Base-by-base conservation (phyloP, 768 basidiomycete genomes). In the Macrolepiota dolichaula region DNA sequence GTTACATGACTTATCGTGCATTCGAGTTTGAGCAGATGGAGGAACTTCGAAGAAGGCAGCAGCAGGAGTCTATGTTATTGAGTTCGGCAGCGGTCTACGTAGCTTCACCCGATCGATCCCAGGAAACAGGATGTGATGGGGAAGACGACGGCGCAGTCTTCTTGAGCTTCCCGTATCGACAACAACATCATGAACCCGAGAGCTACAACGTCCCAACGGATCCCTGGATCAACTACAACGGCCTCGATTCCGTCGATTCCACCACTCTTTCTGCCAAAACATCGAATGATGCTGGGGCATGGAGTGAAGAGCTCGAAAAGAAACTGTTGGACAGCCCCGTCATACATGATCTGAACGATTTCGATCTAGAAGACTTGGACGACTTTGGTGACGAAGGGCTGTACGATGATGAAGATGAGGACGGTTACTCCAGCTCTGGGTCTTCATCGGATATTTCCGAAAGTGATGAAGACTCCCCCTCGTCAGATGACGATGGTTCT, bases 131-230 rank as follows among this genome's bases (percentile, higher is more conserved):
- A 4, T 5, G 13, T 5, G 52, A 25, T 2, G 37, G 52, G 11
- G 52, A 54, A 19, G 35, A 3, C 13, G 35, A 47, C 2, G 59
- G 51, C 11, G 32, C 59, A 11, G 59, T 61, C 7, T 38, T 55
- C 19, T 38, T 61, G 59, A 61, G 59, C 25, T 61, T 54, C 53
- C 59, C 59, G n/a, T 61, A 61, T 22, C 52, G 53, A 15, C 36
- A 58, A 13, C 32, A 13, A 15, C 36, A 58, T 15, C 32, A 13
- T 9, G n/a, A 36, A 15, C 36, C 36, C 49, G 47, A 51, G 46
- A 58, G 25, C 47, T 24, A 55, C 4, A 54, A 19, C 24, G 19
- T 44, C 27, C 54, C 47, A 5, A 51, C 50, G 2, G 57, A 51
- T 17, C 35, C 57, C 17, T 61, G 42, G 42, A 38, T 55, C 44